Evolutionary conservation across 2,329 filamentous ascomycete genomes (phyloP), one percentile per base, ranked within the genome.

Genomic region (Mariannaea sp.): DNA sequence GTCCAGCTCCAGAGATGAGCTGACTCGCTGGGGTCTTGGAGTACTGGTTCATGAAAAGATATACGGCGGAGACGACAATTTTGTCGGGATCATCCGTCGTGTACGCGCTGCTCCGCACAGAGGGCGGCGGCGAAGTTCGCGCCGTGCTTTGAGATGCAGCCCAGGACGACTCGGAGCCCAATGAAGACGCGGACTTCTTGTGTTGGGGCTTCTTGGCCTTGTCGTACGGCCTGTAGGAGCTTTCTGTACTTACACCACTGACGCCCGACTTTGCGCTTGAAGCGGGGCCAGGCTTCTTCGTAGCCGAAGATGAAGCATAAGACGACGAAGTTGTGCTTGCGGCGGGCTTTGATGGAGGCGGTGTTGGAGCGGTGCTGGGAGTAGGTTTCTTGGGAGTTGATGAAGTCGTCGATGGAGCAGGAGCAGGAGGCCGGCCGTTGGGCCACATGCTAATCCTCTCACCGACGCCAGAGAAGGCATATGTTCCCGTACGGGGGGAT

Each of bases 31-130:
- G 93, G n/a, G 89, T 92, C 68, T 88, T 89, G 61, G 89, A 86
- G 65, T 90, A 96, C 53, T 90, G 83, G 70, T 95, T 94, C 73
- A 92, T 92, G 79, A 96, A 97, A 50, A 88, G 81, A 70, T 96
- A 97, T 3, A 97, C 94, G 9, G 88, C 94, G 67, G 89, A 89
- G 73, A 99, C 93, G 58, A 96, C 87, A 68, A 99, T 94, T 80
- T 99, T 99, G 75, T 96, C 86, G 0, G 93, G 92, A 69, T 97
- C 91, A 60, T 89, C 90, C 22, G 92, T 97, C 29, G 85, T 82
- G 73, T 97, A 97, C 2, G 90, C 83, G 1, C 87, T 86, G 2
- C 86, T 85, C 41, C 89, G 84, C 59, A 87, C 81, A 3, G 89
- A 92, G 1, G 89, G 87, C 13, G 92, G 91, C 7, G 92, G 90